Evolutionary conservation across 1,139 yeast genomes (phyloP), one percentile per base, ranked within the genome.

Genomic region (Nakaseomyces bracarensis): DNA sequence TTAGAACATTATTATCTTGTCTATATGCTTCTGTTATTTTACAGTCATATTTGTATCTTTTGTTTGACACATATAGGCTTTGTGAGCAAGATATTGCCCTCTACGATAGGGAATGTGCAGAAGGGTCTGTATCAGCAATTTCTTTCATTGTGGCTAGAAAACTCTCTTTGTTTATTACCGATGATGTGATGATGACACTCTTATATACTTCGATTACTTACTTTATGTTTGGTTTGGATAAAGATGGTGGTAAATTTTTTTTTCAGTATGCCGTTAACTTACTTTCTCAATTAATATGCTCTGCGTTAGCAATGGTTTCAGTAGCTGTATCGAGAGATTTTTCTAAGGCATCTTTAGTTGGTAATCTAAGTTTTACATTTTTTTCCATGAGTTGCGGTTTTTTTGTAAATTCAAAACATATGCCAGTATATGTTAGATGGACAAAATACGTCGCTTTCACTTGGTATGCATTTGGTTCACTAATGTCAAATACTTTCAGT

Each of bases 371-470:
- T 45, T 82, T 77, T 56, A 85, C 87, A 33, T 61, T 82, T 23
- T 87, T 83, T 55, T 77, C 84, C 40, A 74, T 81, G 69, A 85
- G 87, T 0, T 80, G 87, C 61, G 95, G 95, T 0, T 83, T 77
- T 60, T 84, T 82, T 54, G 83, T 80, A 16, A 84, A 82, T 60
- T 77, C 89, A 0, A 67, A 70, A 14, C 71, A 78, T 1, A 74
- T 84, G 79, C 95, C 95, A 0, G 94, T 83, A 3, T 85, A 85
- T 54, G 94, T 85, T 3, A 70, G 89, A 29, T 85, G 95, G 95
- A 70, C 79, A 4, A 82, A 80, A 54, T 85, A 83, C 59, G 62
- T 79, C 41, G 79, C 89, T 0, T 81, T 77, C 54, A 73, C 82
- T 44, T 85, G 91, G 83, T 84, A 82, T 53, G 79, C 78, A 0